Evolutionary conservation across 148 eudicot genomes (phyloP), one percentile per base, ranked within the genome.

Genomic region (Vaccinium myrtillus): DNA sequence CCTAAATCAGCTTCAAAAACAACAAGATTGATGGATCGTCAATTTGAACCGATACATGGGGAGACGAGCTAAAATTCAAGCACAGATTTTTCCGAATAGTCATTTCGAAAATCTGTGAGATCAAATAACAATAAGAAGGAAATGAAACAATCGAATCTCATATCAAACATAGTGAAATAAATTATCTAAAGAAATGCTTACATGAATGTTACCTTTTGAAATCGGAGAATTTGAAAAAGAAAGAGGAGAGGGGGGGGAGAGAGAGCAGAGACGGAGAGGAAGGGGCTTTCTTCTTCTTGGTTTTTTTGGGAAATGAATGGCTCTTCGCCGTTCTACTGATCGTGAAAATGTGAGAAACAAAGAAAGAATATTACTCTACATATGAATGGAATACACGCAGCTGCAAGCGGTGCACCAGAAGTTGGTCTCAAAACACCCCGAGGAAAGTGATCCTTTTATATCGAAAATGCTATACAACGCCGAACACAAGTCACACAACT

Each of bases 311-410:
- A 12, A 82, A 82, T 14, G 65, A 54, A 63, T 48, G 83, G 75
- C 58, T 69, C 56, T 23, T 81, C 77, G 59, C 59, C 48, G 76
- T 69, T 81, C 50, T 54, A 19, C 70, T 55, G 69, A 39, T 74
- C 84, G 78, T 30, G 2, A 14, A 70, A 67, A 46, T 71, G 0
- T 1, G 14, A 61, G 63, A 8, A 10, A 10, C 30, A 30, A 65
- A 56, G 16, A 30, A 65, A 36, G 16, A 11, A 54, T 54, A 78
- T 43, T 9, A 65, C 12, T 7, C 14, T 0, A 48, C 16, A 19
- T 21, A 81, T 30, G 61, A 43, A 69, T 9, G 78, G 14, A 73
- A 77, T 78, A 73, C 49, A 73, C 63, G 78, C 67, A 71, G 84
- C 84, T 82, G 21, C 2, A 21, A 83, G 84, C 32, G 69, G 79